Evolutionary conservation across 139 green algal species (phyloP), one percentile per base, ranked within the genome.

Genomic region (Tetraselmis chui): DNA sequence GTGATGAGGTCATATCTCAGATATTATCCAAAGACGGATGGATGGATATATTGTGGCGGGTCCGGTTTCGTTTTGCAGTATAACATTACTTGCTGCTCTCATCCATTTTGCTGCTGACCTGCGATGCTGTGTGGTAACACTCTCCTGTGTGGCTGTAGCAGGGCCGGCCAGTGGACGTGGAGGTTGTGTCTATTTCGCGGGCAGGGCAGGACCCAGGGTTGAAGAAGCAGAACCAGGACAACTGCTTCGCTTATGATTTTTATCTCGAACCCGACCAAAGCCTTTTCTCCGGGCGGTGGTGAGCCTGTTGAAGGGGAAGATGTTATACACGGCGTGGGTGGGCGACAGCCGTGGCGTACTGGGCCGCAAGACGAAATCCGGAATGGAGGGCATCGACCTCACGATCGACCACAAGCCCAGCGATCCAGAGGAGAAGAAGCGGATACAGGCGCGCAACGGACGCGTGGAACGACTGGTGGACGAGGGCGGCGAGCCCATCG

Each of bases 381-480:
- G 82, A 29, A 87, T 82, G 75, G 83, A 92, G 76, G 93, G 89
- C 0, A 75, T 95, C 1, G 85, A 93, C 30, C 80, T 98, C 1
- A 98, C 93, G 0, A 79, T 84, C 0, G 95, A 98, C 87, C 95
- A 98, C 90, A 98, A 98, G 88, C 95, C 95, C 0, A 90, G 86
- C 24, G 45, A 83, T 25, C 81, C 87, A 0, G 90, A 90, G 32
- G 95, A 98, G 86, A 90, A 88, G 84, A 78, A 80, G 1, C 88
- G 95, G 76, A 98, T 98, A 82, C 30, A 93, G 29, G 79, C 83
- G 24, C 84, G 30, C 26, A 91, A 92, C 59, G 95, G 95, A 0
- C 87, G 95, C 0, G 94, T 98, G 32, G 92, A 97, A 74, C 80
- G 67, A 25, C 30, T 75, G 0, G 30, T 93, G 58, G 92, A 95